These are phyloP conservation scores for Botrytis tulipae DNA, from an alignment of 2,329 filamentous ascomycete genomes.

Conservation along the genomic window DNA sequence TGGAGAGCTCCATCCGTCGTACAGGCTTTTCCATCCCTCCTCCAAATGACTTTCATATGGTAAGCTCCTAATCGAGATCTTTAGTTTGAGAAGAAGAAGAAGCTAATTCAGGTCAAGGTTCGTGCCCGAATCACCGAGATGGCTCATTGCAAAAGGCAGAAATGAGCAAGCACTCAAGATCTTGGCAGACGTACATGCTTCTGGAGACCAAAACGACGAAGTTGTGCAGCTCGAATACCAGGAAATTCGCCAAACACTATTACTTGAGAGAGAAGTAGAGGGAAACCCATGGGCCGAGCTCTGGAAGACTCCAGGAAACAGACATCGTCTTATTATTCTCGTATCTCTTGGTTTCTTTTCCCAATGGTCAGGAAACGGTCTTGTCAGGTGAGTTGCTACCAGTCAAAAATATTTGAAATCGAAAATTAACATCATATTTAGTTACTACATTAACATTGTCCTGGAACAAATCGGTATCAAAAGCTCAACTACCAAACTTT, in stretches of 20 bases:
- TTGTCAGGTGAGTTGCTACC: constrained; percentile 37
- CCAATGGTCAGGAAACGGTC: constrained; percentile 56
- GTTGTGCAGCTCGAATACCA: constrained; percentile 44
- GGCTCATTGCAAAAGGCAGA: constrained; percentile 63
- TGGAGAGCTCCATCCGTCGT: constrained; percentile 40
- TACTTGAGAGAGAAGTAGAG: constrained; percentile 47
- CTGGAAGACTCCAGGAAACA: constrained; percentile 52
- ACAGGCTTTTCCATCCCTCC: constrained; percentile 36
- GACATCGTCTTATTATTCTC: constrained; percentile 53
- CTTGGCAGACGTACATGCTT: constrained; percentile 48
- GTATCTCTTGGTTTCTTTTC: constrained; percentile 54
- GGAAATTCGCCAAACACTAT: constrained; percentile 47
- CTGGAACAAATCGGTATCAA: constrained; percentile 42
- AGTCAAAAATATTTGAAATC: not conserved
- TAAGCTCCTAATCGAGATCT: constrained; percentile 13
- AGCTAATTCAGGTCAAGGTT: constrained; percentile 31
- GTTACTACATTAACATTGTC: constrained; percentile 41
- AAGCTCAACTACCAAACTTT: constrained; percentile 38
- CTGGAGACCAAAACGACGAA: constrained; percentile 41
- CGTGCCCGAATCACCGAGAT: constrained; percentile 43
- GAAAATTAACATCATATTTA: constrained; percentile 9
- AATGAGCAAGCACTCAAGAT: constrained; percentile 62
- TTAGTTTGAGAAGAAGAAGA: not conserved
- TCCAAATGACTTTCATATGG: constrained; percentile 35
- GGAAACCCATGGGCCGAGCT: constrained; percentile 47